phyloP scores from a whole-genome alignment of 805 yeast genomes.

The Saccharomycopsis fibuligera region DNA sequence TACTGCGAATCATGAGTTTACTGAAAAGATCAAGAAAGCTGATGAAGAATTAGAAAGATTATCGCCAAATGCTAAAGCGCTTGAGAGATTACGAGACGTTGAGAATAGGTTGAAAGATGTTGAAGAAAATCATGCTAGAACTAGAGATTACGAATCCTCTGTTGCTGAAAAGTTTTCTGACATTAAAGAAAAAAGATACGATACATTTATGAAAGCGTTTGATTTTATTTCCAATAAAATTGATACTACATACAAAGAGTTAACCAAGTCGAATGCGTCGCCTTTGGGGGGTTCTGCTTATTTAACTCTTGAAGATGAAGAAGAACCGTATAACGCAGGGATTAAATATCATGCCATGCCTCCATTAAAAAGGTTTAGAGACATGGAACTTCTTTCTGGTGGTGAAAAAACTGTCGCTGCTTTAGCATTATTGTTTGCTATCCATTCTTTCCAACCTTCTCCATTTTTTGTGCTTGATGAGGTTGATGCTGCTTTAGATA shows the following conservation, averaged over 20 bases:
- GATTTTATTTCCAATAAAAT: conserved; percentile 68
- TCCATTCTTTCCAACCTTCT: conserved; percentile 85
- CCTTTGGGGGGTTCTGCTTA: conserved; percentile 93
- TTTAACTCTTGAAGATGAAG: conserved; percentile 78
- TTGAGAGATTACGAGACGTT: conserved; percentile 67
- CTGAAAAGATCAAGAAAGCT: conserved; percentile 32
- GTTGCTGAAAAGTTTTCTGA: conserved; percentile 50
- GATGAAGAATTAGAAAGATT: conserved; percentile 33
- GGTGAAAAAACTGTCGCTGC: conserved; percentile 98
- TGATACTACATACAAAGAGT: conserved; percentile 75
- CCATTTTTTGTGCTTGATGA: conserved; percentile 96
- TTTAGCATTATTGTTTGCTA: conserved; percentile 81
- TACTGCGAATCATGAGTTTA: conserved; percentile 31
- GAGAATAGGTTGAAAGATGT: conserved; percentile 51
- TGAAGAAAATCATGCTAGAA: conserved; percentile 57
- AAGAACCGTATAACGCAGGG: conserved; percentile 81
- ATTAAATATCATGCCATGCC: conserved; percentile 92
- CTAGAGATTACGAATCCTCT: conserved; percentile 54
- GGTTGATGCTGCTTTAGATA: conserved; percentile 96
- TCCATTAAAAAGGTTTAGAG: conserved; percentile 87
- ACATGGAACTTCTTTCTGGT: conserved; percentile 88
- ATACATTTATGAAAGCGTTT: conserved; percentile 64
- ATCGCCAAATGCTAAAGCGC: conserved; percentile 79
- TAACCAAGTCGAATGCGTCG: conserved; percentile 56
- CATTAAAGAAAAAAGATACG: conserved; percentile 53